Base-by-base conservation (phyloP, 106 monocot genomes). In the Allium sativum region DNA sequence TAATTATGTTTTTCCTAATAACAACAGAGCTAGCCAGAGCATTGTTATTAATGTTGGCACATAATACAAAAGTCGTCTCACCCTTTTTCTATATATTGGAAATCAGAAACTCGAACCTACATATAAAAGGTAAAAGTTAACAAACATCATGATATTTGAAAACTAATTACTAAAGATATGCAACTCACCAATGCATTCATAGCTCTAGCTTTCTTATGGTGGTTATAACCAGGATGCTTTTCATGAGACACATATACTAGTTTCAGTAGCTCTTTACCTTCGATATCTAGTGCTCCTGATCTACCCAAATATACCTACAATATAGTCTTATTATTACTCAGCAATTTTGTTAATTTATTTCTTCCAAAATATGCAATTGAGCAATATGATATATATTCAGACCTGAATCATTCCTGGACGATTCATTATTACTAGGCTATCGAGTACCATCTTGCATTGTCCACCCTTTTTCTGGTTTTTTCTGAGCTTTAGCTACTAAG, bases 401-500 rank as follows among this genome's bases (percentile, higher is more conserved):
- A 88, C 88, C 84, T 93, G 93, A 18, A 93, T 93, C 93, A 93
- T 93, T 40, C 93, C 93, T 10, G 93, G 93, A 69, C 89, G 93
- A 41, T 93, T 85, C 14, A 76, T 83, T 89, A 74, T 93, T 93
- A 10, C 93, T 89, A 0, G 93, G 93, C 93, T 89, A 93, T 8
- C 85, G 89, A 8, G 85, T 89, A 46, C 93, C 93, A 22, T 93
- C 93, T 64, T 86, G 80, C 93, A 93, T 93, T 52, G 89, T 85
- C 93, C 93, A 93, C 3, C 93, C 93, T 70, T 93, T 89, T 54
- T 93, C 93, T 1, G 93, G 93, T 44, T 73, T 85, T 80, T 93
- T 93, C 83, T 83, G 80, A 19, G 93, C 85, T 66, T 93, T 93
- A 13, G 93, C 89, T 76, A 93, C 93, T 73, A 93, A 65, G 7